These are phyloP conservation scores for Phytophthora pinifolia DNA, from an alignment of 352 stramenopile genomes.

Conservation along the genomic window DNA sequence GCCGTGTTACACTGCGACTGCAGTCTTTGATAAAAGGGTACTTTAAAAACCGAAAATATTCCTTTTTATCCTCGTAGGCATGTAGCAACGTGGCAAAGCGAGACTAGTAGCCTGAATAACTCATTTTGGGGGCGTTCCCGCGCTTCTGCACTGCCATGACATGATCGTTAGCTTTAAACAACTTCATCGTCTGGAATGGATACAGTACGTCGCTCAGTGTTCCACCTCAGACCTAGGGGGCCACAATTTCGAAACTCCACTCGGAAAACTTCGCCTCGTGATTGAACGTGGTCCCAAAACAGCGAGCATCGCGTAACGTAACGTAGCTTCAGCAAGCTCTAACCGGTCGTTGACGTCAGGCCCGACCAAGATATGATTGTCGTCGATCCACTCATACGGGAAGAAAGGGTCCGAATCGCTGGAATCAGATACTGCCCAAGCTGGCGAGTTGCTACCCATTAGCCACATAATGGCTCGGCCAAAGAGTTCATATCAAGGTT, in stretches of 20 bases:
- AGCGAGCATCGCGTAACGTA: conserved; percentile 21
- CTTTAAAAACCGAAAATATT: too few relatives aligned
- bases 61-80: too few relatives aligned
- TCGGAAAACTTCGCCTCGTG: conserved; percentile 29
- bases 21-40: too few relatives aligned
- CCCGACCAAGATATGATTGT: conserved; percentile 30
- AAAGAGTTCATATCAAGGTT: not conserved
- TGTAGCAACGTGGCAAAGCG: too few relatives aligned
- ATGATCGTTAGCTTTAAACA: too few relatives aligned
- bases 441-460: not conserved
- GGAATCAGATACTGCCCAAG: not conserved
- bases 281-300: conserved; percentile 19
- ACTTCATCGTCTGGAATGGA: too few relatives aligned
- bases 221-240: too few relatives aligned
- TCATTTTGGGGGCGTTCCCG: too few relatives aligned
- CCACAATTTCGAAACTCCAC: conserved; percentile 5
- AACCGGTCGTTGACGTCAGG: not conserved
- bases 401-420: conserved; percentile 19
- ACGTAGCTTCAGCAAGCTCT: conserved; percentile 1
- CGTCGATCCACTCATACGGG: conserved; percentile 34
- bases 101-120: too few relatives aligned
- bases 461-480: not conserved
- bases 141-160: too few relatives aligned
- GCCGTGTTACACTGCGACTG: too few relatives aligned
- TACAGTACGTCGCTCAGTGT: too few relatives aligned